Conservation (phyloP, 2,329 filamentous ascomycete species). For the Pyricularia grisea region DNA sequence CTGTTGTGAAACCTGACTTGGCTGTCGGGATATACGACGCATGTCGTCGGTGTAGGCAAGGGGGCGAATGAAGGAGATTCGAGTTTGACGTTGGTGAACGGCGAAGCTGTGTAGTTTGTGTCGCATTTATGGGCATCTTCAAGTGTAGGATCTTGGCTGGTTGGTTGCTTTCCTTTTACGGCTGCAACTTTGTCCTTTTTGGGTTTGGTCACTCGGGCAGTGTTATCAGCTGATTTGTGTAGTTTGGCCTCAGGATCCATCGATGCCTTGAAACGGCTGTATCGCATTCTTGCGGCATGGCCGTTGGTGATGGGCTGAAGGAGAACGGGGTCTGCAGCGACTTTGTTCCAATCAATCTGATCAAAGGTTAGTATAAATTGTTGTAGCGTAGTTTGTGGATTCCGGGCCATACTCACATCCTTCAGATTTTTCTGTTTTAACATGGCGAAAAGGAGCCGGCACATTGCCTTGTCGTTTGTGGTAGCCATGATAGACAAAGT, state of each 20-base stretch:
- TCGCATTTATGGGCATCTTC: neutral
- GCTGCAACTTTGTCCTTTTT: constrained; percentile 26
- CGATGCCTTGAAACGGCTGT: constrained; percentile 39
- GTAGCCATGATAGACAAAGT: constrained; percentile 32
- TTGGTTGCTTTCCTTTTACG: constrained; percentile 15
- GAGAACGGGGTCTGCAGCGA: constrained; percentile 44
- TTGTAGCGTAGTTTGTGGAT: neutral
- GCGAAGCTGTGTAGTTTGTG: neutral
- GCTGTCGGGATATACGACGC: constrained; percentile 11
- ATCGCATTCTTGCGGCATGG: constrained; percentile 52
- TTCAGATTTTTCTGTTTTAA: constrained; percentile 50
- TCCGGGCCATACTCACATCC: constrained; percentile 35
- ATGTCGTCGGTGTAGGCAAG: neutral
- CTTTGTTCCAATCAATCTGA: constrained; percentile 51
- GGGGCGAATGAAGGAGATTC: neutral
- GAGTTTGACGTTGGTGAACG: neutral
- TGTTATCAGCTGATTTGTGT: constrained; percentile 25
- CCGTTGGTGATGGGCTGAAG: constrained; percentile 47
- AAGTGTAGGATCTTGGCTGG: neutral
- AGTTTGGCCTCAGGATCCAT: constrained; percentile 36
- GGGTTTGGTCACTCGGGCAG: constrained; percentile 35
- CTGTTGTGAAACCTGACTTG: constrained; percentile 23
- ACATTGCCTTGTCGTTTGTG: constrained; percentile 47
- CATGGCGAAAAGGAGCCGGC: constrained; percentile 50
- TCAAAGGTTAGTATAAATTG: neutral